Percentiles rank a stretch among this genome's conserved stretches.
These are phyloP conservation scores for Pulveroboletus sp. DNA, from an alignment of 768 basidiomycete species.

Conservation along the genomic window DNA sequence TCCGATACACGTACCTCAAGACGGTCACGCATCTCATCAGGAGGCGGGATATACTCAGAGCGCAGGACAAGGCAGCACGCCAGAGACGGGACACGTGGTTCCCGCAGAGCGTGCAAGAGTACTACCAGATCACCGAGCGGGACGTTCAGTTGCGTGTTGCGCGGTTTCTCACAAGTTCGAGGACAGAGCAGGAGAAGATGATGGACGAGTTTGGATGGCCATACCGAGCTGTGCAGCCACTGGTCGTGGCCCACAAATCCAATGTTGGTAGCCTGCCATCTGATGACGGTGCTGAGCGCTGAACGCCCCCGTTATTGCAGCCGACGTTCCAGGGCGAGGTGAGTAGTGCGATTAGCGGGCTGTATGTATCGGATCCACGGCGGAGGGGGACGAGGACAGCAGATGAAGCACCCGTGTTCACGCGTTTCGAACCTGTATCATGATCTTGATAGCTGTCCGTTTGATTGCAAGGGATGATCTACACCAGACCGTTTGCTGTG, in stretches of 20 bases:
- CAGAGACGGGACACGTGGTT: constrained; percentile 32
- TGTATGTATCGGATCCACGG: constrained; percentile 21
- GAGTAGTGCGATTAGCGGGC: constrained; percentile 10
- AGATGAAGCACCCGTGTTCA: constrained; percentile 1
- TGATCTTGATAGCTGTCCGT: background rate
- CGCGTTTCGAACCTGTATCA: constrained; percentile 21
- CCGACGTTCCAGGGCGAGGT: constrained; percentile 21
- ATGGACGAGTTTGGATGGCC: constrained; percentile 48
- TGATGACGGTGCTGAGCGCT: background rate
- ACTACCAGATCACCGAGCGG: constrained; percentile 28
- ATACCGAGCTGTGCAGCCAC: constrained; percentile 42
- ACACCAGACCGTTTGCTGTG: background rate
- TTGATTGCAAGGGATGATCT: background rate
- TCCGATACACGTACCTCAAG: constrained; percentile 31
- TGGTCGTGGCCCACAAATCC: constrained; percentile 36
- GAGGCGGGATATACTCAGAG: constrained; percentile 9
- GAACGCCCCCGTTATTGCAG: constrained; percentile 4
- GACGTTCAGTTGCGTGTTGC: constrained; percentile 49
- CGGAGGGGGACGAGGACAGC: background rate
- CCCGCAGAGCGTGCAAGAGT: constrained; percentile 28
- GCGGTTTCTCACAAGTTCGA: constrained; percentile 35
- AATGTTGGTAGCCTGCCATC: constrained; percentile 33
- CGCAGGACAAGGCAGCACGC: constrained; percentile 20
- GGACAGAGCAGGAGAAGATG: constrained; percentile 41
- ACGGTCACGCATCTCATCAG: constrained; percentile 16